A percentile compares a stretch with the other conserved stretches of the same genome.
Evolutionary conservation across 352 stramenopile genomes (phyloP).

Genomic region (Achlya hypogyna): DNA sequence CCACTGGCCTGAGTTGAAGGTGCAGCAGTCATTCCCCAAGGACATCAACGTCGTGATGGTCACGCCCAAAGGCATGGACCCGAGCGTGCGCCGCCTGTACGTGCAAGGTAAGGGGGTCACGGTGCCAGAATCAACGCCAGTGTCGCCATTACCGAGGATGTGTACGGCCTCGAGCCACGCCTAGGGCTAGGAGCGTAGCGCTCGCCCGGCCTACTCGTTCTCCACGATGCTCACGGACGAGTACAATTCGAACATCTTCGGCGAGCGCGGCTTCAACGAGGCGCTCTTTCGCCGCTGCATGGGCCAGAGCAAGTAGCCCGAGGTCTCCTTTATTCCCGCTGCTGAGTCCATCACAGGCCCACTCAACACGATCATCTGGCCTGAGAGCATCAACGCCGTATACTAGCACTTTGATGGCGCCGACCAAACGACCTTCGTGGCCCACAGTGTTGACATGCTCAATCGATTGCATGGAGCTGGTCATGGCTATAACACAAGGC

Average conservation of each 20-base stretch:
- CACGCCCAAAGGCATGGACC: slow-evolving; percentile 97
- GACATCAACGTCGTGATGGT: slow-evolving; percentile 97
- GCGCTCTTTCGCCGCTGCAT: slow-evolving; percentile 96
- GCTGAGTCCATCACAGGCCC: slow-evolving; percentile 96
- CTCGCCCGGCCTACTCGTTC: slow-evolving; percentile 97
- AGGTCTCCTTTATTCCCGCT: slow-evolving; percentile 95
- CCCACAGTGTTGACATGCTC: too few relatives aligned
- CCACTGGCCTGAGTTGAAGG: too few relatives aligned
- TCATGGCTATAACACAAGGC: too few relatives aligned
- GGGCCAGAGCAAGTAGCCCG: slow-evolving; percentile 87
- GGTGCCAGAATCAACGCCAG: slow-evolving; percentile 96
- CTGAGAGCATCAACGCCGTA: slow-evolving; percentile 94
- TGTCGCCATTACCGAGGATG: slow-evolving; percentile 93
- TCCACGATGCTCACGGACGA: slow-evolving; percentile 93
- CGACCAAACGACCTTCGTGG: slow-evolving; percentile 92
- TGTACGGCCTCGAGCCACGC: slow-evolving; percentile 91
- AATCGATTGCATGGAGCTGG: too few relatives aligned
- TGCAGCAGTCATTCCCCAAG: slow-evolving; percentile 89
- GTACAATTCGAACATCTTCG: slow-evolving; percentile 98
- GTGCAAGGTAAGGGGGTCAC: slow-evolving; percentile 97
- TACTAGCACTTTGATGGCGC: slow-evolving; percentile 90
- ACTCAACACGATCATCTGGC: slow-evolving; percentile 96
- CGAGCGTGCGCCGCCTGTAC: slow-evolving; percentile 94
- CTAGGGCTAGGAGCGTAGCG: slow-evolving; percentile 93
- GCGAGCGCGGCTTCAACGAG: slow-evolving; percentile 95